These are phyloP conservation scores for Barnettozyma sucrosica DNA, from an alignment of 805 yeast genomes.

Conservation along the genomic window DNA sequence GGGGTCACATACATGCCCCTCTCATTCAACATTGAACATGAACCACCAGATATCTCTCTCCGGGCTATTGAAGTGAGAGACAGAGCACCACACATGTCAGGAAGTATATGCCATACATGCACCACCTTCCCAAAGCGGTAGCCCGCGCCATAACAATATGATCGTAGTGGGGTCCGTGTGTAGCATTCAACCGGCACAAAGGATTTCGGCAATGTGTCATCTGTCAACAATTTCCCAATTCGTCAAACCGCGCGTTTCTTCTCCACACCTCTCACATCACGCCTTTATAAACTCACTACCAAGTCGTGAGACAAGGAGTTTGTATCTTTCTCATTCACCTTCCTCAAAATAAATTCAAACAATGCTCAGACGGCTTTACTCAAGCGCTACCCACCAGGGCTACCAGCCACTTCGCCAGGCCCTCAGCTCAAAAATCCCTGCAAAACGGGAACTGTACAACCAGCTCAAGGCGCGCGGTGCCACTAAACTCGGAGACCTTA, in stretches of 20 bases:
- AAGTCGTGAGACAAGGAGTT: background rate
- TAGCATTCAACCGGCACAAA: background rate
- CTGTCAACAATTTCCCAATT: background rate
- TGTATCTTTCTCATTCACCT: too few relatives aligned
- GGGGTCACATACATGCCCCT: background rate
- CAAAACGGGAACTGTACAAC: slow-evolving; percentile 34
- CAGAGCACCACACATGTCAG: background rate
- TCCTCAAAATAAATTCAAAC: background rate
- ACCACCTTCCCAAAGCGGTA: background rate
- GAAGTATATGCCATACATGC: background rate
- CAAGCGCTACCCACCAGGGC: slow-evolving; percentile 15
- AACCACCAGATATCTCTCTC: too few relatives aligned
- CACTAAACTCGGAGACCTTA: slow-evolving; percentile 39
- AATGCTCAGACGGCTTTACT: slow-evolving; percentile 12
- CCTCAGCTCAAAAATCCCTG: slow-evolving; percentile 30
- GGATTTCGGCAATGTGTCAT: slow-evolving; percentile 2
- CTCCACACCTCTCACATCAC: background rate
- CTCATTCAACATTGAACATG: background rate
- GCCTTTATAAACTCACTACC: background rate
- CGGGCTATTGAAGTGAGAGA: too few relatives aligned
- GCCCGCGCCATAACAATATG: background rate
- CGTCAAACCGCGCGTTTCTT: slow-evolving; percentile 2
- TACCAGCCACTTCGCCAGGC: slow-evolving; percentile 1
- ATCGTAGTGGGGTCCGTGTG: background rate
- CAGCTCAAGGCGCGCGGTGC: slow-evolving; percentile 34